Conservation (phyloP, 805 yeast species). For the Starmerella bacillaris region DNA sequence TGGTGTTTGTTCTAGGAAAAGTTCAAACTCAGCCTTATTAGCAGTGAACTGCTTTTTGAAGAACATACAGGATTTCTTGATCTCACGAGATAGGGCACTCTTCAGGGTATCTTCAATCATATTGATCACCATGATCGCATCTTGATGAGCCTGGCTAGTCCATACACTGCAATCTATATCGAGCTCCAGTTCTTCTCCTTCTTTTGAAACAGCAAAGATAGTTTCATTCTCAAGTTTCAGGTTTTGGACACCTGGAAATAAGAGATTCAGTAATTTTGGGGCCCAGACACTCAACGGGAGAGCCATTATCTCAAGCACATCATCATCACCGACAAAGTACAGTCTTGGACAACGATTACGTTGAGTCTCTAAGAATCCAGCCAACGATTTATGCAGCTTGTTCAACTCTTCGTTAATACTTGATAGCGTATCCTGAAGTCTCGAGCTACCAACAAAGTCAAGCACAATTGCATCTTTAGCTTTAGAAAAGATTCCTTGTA, state of each 20-base stretch:
- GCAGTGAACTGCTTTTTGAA: constrained; percentile 5
- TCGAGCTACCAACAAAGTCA: constrained; percentile 36
- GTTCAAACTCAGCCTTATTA: background rate
- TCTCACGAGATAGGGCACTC: constrained; percentile 28
- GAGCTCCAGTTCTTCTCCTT: constrained; percentile 38
- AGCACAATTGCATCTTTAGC: constrained; percentile 27
- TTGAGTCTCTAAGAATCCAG: constrained; percentile 65
- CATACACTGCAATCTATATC: constrained; percentile 1
- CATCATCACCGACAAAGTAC: constrained; percentile 81
- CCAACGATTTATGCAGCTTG: constrained; percentile 45
- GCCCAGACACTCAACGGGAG: constrained; percentile 25
- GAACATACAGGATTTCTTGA: constrained; percentile 21
- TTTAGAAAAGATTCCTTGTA: constrained; percentile 32
- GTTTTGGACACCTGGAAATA: constrained; percentile 9
- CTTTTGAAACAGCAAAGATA: constrained; percentile 39
- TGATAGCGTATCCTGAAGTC: constrained; percentile 30
- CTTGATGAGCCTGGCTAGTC: too few species aligned
- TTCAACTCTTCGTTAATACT: constrained; percentile 38
- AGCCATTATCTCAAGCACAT: constrained; percentile 67
- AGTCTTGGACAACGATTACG: constrained; percentile 63
- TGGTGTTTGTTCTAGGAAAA: background rate
- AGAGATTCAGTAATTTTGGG: constrained; percentile 4
- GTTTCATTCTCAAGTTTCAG: constrained; percentile 7
- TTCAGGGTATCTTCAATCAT: background rate
- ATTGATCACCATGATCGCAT: background rate